phyloP scores from a whole-genome alignment of 352 stramenopile species.

The Pythium phragmiticola region DNA sequence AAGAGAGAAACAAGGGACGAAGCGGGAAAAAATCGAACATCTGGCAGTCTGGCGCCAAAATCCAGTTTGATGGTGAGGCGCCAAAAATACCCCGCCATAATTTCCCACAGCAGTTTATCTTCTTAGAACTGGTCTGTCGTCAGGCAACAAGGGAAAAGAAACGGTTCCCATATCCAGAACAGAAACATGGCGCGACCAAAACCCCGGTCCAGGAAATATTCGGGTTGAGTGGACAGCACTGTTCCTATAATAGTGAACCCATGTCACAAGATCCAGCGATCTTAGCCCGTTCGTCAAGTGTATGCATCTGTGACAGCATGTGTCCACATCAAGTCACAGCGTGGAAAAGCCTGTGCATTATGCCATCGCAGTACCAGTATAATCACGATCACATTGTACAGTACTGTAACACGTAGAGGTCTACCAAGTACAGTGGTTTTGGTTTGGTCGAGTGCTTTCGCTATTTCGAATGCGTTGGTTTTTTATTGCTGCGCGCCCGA shows the following conservation, averaged over 20 bases:
- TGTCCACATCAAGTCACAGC: background rate
- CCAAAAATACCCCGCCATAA: conserved; percentile 3
- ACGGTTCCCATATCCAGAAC: background rate
- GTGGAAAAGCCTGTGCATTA: background rate
- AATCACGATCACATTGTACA: no score
- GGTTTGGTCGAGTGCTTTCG: no score
- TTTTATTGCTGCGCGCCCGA: no score
- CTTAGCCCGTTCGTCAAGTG: background rate
- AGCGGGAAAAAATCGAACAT: conserved; percentile 11
- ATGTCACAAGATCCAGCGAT: background rate
- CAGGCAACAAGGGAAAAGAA: background rate
- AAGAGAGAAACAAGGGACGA: background rate
- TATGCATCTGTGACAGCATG: background rate
- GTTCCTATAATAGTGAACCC: background rate
- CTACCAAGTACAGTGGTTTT: no score
- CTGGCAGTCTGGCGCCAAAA: background rate
- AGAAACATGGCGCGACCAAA: background rate
- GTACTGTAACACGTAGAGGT: no score
- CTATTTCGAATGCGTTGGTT: no score
- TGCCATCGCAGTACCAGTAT: no score
- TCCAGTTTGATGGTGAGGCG: background rate
- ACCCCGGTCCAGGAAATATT: no score
- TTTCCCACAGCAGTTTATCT: background rate
- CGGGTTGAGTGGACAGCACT: background rate
- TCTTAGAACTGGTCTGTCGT: background rate